Percentiles rank a stretch among this genome's conserved stretches.
phyloP scores from a whole-genome alignment of 2,329 filamentous ascomycete species.

The Tolypocladium cylindrosporum region DNA sequence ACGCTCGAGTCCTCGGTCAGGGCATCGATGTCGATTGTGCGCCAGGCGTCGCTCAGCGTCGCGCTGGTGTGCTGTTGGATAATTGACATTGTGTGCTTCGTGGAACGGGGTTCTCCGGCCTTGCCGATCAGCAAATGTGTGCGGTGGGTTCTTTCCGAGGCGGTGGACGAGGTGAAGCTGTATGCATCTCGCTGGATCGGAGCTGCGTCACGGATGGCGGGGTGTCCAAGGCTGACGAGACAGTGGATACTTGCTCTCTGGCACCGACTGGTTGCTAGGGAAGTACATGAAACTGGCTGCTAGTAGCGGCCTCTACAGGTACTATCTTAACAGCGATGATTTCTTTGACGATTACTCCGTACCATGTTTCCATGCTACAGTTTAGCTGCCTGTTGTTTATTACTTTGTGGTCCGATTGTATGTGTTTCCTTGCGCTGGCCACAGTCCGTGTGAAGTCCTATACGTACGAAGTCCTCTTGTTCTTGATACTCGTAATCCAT shows the following conservation, averaged over 20 bases:
- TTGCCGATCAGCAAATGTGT: neutral
- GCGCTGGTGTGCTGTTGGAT: slow-evolving; percentile 55
- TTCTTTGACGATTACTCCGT: no score
- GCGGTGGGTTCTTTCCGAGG: neutral
- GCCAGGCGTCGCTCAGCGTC: slow-evolving; percentile 56
- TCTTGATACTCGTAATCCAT: no score
- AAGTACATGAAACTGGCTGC: no score
- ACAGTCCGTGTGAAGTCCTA: no score
- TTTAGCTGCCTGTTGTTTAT: no score
- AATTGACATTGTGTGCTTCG: slow-evolving; percentile 45
- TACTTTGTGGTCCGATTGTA: no score
- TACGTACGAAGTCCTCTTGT: no score
- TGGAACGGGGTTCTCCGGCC: neutral
- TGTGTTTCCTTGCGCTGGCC: no score
- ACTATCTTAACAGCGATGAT: no score
- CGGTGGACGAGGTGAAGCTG: slow-evolving; percentile 1
- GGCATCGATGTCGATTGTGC: slow-evolving; percentile 90
- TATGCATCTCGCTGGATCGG: neutral
- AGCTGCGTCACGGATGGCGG: slow-evolving; percentile 23
- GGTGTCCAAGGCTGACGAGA: slow-evolving; percentile 11
- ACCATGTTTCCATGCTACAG: no score
- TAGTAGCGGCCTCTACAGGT: no score
- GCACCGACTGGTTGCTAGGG: no score
- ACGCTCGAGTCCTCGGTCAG: slow-evolving; percentile 79
- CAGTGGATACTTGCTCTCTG: neutral